Base-by-base conservation (phyloP, 345 rosid genomes). In the Salix udensis region DNA sequence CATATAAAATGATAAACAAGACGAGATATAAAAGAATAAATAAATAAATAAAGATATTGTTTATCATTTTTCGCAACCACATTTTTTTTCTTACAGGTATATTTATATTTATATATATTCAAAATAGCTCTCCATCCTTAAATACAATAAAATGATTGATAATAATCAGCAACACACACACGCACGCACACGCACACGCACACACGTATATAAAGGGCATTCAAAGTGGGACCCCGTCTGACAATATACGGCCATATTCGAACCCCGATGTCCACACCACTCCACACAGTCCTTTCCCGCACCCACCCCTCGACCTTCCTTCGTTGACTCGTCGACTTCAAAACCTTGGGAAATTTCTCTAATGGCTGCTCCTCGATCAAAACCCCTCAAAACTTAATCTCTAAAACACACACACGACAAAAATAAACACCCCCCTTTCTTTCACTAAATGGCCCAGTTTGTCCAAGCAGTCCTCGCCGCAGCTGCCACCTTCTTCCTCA, bases 261-360 rank as follows among this genome's bases (percentile, higher is more conserved):
- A 23, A 40, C 12, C 65, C 52, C 30, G 60, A 36, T 74, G 71
- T 72, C 23, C 1, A n/a, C 58, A 7, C 70, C 66, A 48, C 76
- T 24, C 30, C 79, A 74, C 71, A 24, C 18, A 30, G 76, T 80
- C 65, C 42, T 19, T 2, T 4, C 76, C 75, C 75, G 6, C 65
- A 8, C 46, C 36, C 39, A 7, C 10, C 10, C 7, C 48, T 1
- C 30, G n/a, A 7, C 37, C 39, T 2, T 34, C 52, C 70, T 4
- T 55, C 28, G 84, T 87, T 87, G 90, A 88, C 90, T 77, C 70
- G 81, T 46, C 65, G 16, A 70, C 77, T 26, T 52, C 72, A 42
- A 70, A 71, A 64, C 73, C 79, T 72, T 73, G 77, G 70, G 46
- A 77, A 67, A 36, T 3, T 68, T 39, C 68, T 70, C n/a, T 70